Evolutionary conservation across 2,329 filamentous ascomycete genomes (phyloP).

Genomic region (Penicillium oxalicum): DNA sequence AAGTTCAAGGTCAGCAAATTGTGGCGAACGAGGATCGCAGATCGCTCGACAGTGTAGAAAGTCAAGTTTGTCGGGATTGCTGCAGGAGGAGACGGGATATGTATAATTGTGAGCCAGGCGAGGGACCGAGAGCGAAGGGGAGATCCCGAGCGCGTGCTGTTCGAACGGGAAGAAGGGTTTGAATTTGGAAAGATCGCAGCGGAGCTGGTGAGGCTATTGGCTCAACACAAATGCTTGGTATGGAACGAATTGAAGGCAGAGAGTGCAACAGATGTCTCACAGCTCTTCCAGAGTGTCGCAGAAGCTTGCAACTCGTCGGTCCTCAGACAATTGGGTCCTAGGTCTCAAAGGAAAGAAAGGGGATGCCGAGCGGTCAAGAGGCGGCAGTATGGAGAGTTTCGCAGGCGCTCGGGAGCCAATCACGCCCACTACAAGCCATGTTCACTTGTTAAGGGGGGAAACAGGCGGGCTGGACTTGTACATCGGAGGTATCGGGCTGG

Average conservation of each 20-base stretch:
- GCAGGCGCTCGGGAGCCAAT: conserved; percentile 12
- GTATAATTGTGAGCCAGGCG: conserved; percentile 11
- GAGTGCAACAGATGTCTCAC: conserved; percentile 1
- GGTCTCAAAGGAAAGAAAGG: conserved; percentile 17
- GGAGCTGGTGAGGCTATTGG: background rate
- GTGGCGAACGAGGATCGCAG: background rate
- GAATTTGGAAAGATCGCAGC: background rate
- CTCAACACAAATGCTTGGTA: background rate
- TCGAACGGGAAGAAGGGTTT: conserved; percentile 1
- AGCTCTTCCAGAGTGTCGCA: conserved; percentile 3
- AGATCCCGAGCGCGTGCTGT: conserved; percentile 8
- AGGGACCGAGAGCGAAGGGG: conserved; percentile 13
- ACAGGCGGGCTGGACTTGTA: conserved; percentile 5
- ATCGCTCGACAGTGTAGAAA: background rate
- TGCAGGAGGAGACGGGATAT: conserved; percentile 2
- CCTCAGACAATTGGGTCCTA: background rate
- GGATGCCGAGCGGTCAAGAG: conserved; percentile 20
- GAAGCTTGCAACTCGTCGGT: background rate
- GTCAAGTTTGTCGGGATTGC: background rate
- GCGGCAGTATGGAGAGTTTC: conserved; percentile 11
- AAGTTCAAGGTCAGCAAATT: background rate
- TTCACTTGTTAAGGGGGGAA: background rate
- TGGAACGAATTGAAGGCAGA: conserved; percentile 1
- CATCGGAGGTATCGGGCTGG: background rate
- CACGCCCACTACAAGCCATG: conserved; percentile 4